These are phyloP conservation scores for Phytopythium oedochilum DNA, from an alignment of 352 stramenopile species.

Conservation along the genomic window DNA sequence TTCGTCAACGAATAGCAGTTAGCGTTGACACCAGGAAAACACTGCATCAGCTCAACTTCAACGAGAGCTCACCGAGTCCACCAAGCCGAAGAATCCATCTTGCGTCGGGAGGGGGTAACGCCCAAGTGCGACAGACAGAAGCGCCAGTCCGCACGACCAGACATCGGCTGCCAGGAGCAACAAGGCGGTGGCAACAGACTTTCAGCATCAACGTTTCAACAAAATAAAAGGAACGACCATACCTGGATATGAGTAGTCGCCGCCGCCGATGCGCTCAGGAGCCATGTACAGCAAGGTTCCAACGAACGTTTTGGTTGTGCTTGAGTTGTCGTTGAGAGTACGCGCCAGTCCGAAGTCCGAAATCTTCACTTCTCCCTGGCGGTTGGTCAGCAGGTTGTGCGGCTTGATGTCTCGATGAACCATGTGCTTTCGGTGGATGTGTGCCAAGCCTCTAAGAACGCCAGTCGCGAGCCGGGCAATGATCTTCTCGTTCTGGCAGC, in stretches of 20 bases:
- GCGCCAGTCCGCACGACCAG: constrained; percentile 78
- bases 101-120: constrained; percentile 83
- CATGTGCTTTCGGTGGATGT: constrained; percentile 87
- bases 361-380: constrained; percentile 84
- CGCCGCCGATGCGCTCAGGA: constrained; percentile 89
- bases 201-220: not conserved
- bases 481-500: constrained; percentile 82
- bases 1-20: constrained; percentile 10
- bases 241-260: constrained; percentile 88
- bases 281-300: constrained; percentile 94
- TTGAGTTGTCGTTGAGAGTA: constrained; percentile 71
- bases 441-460: constrained; percentile 73
- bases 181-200: not conserved
- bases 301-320: constrained; percentile 89
- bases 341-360: constrained; percentile 84
- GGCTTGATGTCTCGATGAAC: constrained; percentile 93
- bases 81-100: constrained; percentile 85
- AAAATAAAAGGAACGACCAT: not conserved
- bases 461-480: constrained; percentile 64
- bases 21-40: not conserved
- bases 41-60: not conserved
- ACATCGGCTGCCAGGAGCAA: constrained; percentile 46
- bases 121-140: constrained; percentile 77
- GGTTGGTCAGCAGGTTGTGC: constrained; percentile 87
- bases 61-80: constrained; percentile 57